Conservation (phyloP, 2,329 filamentous ascomycete genomes). For the Myriosclerotinia curreyana region DNA sequence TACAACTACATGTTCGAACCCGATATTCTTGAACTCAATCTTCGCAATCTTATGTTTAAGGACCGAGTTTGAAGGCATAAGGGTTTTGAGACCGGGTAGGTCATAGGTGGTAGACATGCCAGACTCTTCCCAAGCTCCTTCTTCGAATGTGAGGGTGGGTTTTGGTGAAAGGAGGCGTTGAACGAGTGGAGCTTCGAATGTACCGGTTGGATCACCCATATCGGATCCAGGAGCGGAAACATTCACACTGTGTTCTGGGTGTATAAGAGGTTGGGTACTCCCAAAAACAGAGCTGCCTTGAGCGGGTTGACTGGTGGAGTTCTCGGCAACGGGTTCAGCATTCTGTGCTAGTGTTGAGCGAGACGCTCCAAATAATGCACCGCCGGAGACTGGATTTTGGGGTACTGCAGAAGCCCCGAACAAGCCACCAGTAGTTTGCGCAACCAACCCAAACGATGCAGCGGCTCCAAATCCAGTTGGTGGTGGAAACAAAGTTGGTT, state of each 20-base stretch:
- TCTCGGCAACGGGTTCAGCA: neutral
- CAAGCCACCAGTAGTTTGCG: neutral
- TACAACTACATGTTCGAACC: conserved; percentile 56
- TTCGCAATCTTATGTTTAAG: conserved; percentile 60
- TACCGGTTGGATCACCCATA: neutral
- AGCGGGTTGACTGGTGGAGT: neutral
- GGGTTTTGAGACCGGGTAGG: conserved; percentile 55
- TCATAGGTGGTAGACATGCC: conserved; percentile 60
- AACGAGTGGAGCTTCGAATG: conserved; percentile 10
- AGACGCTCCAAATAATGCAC: neutral
- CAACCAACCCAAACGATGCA: neutral
- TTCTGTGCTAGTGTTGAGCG: neutral
- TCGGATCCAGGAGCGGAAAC: conserved; percentile 3
- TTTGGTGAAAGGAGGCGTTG: conserved; percentile 22
- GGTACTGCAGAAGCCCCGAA: neutral
- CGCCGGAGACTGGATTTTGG: neutral
- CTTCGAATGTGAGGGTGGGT: conserved; percentile 45
- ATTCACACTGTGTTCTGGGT: conserved; percentile 2
- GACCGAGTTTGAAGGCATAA: conserved; percentile 49
- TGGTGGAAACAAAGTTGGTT: conserved; percentile 5
- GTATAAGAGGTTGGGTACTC: neutral
- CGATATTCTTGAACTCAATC: conserved; percentile 49
- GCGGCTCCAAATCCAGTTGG: neutral
- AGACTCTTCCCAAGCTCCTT: conserved; percentile 56
- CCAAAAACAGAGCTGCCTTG: conserved; percentile 2